Conservation (phyloP, 1,284 basidiomycete species). For the Neonothopanus nambi region DNA sequence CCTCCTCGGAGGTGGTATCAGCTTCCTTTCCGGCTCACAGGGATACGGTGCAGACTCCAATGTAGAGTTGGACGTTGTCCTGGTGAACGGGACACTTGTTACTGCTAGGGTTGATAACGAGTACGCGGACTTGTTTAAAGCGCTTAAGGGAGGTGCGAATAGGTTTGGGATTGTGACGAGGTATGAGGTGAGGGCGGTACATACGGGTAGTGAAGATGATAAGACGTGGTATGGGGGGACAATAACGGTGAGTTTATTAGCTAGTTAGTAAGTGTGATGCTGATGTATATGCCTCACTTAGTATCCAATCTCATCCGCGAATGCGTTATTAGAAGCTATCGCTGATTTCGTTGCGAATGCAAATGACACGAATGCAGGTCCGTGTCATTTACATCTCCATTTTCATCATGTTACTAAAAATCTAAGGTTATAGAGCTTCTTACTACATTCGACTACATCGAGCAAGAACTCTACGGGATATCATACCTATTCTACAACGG, state of each 20-base stretch:
- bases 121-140: conserved; percentile 39
- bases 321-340: conserved; percentile 34
- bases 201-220: conserved; percentile 33
- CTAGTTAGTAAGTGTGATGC: neutral
- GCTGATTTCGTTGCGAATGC: conserved; percentile 36
- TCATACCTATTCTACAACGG: conserved; percentile 36
- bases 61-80: conserved; percentile 38
- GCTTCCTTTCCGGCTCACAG: conserved; percentile 35
- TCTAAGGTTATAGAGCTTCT: conserved; percentile 22
- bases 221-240: conserved; percentile 38
- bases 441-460: conserved; percentile 18
- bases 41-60: conserved; percentile 37
- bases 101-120: conserved; percentile 37
- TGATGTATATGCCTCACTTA: neutral
- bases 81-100: conserved; percentile 36
- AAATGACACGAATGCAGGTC: conserved; percentile 38
- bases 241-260: conserved; percentile 27
- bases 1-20: conserved; percentile 40
- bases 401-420: neutral
- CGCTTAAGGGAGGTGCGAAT: conserved; percentile 41
- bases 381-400: conserved; percentile 5
- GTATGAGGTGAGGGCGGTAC: conserved; percentile 35
- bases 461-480: conserved; percentile 15
- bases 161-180: conserved; percentile 43
- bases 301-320: conserved; percentile 29